Conservation (phyloP, 2,329 filamentous ascomycete species). For the Pseudogymnoascus sp. region DNA sequence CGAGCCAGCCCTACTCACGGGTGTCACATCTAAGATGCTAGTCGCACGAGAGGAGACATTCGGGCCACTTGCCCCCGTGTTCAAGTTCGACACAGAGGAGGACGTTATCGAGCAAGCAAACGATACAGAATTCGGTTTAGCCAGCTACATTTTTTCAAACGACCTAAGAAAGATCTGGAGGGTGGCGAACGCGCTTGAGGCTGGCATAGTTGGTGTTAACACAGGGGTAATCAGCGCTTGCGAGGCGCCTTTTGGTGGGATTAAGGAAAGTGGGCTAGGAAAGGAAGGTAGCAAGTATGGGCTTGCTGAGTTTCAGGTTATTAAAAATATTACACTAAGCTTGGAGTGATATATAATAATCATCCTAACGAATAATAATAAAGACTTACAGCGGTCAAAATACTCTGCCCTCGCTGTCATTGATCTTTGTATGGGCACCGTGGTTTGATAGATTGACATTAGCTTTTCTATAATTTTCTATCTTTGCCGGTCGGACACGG, state of each 20-base stretch:
- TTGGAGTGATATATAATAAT: neutral
- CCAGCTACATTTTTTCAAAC: constrained; percentile 61
- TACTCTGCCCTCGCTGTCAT: no score
- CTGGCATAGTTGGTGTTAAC: constrained; percentile 56
- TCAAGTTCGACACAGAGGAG: constrained; percentile 57
- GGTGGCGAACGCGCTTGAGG: constrained; percentile 57
- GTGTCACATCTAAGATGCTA: constrained; percentile 49
- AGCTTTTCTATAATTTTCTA: no score
- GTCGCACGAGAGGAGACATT: constrained; percentile 51
- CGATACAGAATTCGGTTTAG: constrained; percentile 52
- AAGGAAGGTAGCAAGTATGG: neutral
- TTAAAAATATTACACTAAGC: neutral
- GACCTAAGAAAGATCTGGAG: constrained; percentile 57
- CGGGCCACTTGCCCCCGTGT: constrained; percentile 54
- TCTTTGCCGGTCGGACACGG: no score
- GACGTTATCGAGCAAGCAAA: constrained; percentile 53
- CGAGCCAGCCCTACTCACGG: constrained; percentile 55
- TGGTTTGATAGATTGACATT: no score
- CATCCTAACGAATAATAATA: no score
- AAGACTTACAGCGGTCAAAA: no score
- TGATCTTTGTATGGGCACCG: no score
- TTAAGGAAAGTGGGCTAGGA: neutral
- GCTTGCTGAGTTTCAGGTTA: neutral
- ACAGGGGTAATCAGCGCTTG: no score
- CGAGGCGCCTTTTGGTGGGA: neutral